A percentile compares a stretch with the other conserved stretches of the same genome.
Conservation (phyloP, 768 basidiomycete genomes). For the Melanogaster broomeanus region DNA sequence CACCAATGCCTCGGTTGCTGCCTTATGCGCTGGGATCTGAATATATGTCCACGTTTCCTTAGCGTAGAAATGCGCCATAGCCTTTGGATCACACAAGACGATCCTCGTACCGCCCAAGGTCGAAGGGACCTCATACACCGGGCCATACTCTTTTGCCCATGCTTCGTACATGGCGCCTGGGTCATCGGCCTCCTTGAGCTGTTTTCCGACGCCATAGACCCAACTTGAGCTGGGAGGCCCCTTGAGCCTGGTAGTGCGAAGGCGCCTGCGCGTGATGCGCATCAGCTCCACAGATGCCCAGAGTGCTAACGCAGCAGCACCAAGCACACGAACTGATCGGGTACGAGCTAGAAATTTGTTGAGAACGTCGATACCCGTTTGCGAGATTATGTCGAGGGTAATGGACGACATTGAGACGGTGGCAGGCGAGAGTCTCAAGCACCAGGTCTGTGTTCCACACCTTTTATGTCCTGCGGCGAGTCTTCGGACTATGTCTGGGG, state of each 20-base stretch:
- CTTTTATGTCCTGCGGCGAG: no score
- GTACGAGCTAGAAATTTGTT: background rate
- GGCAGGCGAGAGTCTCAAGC: no score
- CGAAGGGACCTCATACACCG: conserved; percentile 14
- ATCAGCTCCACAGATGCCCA: conserved; percentile 13
- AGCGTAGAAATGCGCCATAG: conserved; percentile 15
- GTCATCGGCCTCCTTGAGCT: background rate
- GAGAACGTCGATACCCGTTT: background rate
- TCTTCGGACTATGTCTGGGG: no score
- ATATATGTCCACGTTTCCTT: conserved; percentile 38
- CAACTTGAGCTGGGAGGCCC: conserved; percentile 21
- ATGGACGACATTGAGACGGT: background rate
- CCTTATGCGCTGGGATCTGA: conserved; percentile 35
- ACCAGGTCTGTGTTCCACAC: no score
- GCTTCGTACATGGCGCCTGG: conserved; percentile 15
- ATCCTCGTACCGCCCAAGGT: conserved; percentile 11
- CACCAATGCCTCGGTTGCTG: conserved; percentile 28
- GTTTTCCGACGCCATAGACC: conserved; percentile 16
- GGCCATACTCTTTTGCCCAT: conserved; percentile 24
- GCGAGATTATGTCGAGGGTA: background rate
- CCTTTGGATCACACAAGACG: conserved; percentile 43
- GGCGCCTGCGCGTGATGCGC: background rate
- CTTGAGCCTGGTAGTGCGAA: conserved; percentile 13
- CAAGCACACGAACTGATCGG: background rate
- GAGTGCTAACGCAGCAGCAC: background rate